A percentile compares a stretch with the other conserved stretches of the same genome.
Evolutionary conservation across 352 stramenopile species (phyloP).

Genomic region (Phytophthora pinifolia): DNA sequence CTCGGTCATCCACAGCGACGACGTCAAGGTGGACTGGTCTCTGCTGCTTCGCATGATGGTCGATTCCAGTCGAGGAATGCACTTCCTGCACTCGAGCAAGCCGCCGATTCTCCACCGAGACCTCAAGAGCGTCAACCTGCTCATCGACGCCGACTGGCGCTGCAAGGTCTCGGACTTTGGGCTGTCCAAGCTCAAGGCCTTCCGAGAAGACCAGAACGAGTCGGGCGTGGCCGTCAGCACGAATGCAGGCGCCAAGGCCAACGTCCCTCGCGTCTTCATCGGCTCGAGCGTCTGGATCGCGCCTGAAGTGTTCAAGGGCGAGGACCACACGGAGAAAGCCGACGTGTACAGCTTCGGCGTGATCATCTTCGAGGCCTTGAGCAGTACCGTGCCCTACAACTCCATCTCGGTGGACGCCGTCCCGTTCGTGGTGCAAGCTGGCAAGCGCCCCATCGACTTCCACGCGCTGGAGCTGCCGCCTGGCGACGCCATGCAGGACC

Average conservation of each 20-base stretch:
- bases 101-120: slow-evolving; percentile 90
- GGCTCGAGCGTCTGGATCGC: slow-evolving; percentile 91
- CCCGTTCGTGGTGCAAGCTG: slow-evolving; percentile 75
- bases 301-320: slow-evolving; percentile 88
- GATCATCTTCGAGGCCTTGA: slow-evolving; percentile 78
- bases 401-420: slow-evolving; percentile 83
- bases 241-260: slow-evolving; percentile 10
- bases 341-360: slow-evolving; percentile 91
- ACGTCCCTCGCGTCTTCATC: slow-evolving; percentile 54
- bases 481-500: slow-evolving; percentile 59
- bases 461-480: slow-evolving; percentile 49
- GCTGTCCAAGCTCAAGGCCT: slow-evolving; percentile 83
- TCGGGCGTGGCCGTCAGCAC: slow-evolving; percentile 12
- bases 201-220: slow-evolving; percentile 57
- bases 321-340: slow-evolving; percentile 85
- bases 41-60: slow-evolving; percentile 87
- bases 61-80: slow-evolving; percentile 87
- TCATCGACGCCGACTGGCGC: slow-evolving; percentile 87
- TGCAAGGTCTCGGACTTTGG: slow-evolving; percentile 92
- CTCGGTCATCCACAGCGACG: slow-evolving; percentile 73
- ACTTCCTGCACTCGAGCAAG: slow-evolving; percentile 90
- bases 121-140: slow-evolving; percentile 89
- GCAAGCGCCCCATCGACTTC: slow-evolving; percentile 82
- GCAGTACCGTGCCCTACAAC: slow-evolving; percentile 63
- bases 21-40: slow-evolving; percentile 86